phyloP scores from a whole-genome alignment of 164 flowering plant species.

The Taxillus chinensis region DNA sequence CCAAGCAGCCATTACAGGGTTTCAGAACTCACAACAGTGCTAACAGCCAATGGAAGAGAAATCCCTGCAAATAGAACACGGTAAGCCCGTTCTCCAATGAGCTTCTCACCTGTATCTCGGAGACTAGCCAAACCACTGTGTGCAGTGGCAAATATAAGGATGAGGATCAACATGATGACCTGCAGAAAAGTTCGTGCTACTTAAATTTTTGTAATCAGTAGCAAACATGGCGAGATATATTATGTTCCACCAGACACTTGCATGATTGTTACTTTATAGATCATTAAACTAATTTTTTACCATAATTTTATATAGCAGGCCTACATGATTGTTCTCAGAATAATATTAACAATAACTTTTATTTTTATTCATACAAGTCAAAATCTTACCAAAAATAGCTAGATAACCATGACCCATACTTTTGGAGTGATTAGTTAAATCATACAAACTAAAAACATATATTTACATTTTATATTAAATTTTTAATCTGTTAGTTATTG shows the following conservation, averaged over 20 bases:
- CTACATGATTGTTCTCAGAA: too few relatives aligned
- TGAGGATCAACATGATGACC: conserved; percentile 74
- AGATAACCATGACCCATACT: too few relatives aligned
- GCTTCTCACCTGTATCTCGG: conserved; percentile 70
- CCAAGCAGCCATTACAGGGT: background rate
- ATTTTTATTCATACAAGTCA: too few relatives aligned
- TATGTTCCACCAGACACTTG: background rate
- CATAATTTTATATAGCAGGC: too few relatives aligned
- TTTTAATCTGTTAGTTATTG: too few relatives aligned
- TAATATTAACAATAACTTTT: too few relatives aligned
- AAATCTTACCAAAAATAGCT: too few relatives aligned
- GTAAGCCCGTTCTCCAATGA: conserved; percentile 85
- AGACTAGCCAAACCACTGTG: conserved; percentile 97
- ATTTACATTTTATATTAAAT: too few relatives aligned
- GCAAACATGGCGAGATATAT: background rate
- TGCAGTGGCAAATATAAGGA: conserved; percentile 66
- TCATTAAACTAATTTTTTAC: too few relatives aligned
- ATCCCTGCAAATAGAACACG: conserved; percentile 85
- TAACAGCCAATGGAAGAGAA: conserved; percentile 87
- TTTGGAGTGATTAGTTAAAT: too few relatives aligned
- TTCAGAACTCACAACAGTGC: conserved; percentile 65
- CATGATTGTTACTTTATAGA: too few relatives aligned
- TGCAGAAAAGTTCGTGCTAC: conserved; percentile 30
- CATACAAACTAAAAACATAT: too few relatives aligned
- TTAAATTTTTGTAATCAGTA: conserved; percentile 4